Conservation (phyloP, 2,329 filamentous ascomycete species). For the Pyrenochaeta sp. region DNA sequence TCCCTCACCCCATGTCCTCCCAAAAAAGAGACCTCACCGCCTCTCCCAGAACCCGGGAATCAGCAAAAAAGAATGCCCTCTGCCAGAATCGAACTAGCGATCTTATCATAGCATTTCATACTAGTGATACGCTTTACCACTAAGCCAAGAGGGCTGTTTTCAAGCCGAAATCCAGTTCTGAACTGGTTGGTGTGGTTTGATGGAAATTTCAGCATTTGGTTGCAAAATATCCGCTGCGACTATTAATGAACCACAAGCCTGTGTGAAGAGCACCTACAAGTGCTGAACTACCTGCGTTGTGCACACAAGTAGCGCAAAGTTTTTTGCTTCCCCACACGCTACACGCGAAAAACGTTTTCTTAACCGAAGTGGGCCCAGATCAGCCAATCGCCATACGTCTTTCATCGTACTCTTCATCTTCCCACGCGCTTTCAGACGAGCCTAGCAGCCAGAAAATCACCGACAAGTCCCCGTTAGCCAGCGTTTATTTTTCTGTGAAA, state of each 20-base stretch:
- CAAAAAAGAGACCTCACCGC: background rate
- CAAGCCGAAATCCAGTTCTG: background rate
- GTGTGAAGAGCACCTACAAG: background rate
- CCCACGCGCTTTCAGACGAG: no score
- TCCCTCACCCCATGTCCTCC: no score
- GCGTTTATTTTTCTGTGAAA: no score
- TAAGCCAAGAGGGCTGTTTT: slow-evolving; percentile 43
- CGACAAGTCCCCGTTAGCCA: no score
- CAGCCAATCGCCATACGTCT: background rate
- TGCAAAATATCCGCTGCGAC: background rate
- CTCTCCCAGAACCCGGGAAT: background rate
- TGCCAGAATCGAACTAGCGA: slow-evolving; percentile 48
- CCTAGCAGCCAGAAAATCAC: no score
- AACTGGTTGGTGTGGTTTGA: slow-evolving; percentile 15
- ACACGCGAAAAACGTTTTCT: background rate
- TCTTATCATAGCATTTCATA: slow-evolving; percentile 45
- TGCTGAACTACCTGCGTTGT: no score
- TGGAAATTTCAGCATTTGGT: background rate
- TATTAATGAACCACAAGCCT: background rate
- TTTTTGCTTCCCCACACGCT: background rate
- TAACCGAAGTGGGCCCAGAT: background rate
- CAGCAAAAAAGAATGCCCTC: slow-evolving; percentile 32
- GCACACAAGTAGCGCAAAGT: no score
- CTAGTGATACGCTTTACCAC: slow-evolving; percentile 52
- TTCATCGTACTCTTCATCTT: no score